These are phyloP conservation scores for Rubroshorea leprosula DNA, from an alignment of 345 rosid species.

Conservation along the genomic window DNA sequence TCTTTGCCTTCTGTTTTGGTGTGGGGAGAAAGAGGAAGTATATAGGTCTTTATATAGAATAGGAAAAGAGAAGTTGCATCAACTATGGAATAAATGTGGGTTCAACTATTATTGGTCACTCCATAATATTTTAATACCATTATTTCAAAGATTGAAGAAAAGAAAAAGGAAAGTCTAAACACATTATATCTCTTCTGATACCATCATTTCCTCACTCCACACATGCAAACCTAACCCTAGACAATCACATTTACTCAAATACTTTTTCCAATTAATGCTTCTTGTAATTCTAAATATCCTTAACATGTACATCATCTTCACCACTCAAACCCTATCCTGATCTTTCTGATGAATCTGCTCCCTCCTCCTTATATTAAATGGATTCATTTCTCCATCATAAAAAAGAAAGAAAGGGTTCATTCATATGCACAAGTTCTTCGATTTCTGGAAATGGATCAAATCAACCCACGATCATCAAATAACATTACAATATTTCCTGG, in stretches of 20 bases:
- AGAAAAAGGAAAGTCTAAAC: constrained; percentile 1
- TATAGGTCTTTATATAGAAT: constrained; percentile 21
- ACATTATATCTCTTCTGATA: constrained; percentile 4
- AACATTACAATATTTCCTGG: neutral
- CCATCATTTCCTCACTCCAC: constrained; percentile 1
- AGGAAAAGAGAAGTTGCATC: constrained; percentile 16
- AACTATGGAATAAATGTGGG: constrained; percentile 27
- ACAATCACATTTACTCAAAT: constrained; percentile 28
- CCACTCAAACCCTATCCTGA: constrained; percentile 6
- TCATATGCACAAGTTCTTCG: too few species aligned
- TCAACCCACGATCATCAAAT: too few species aligned
- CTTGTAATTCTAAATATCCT: constrained; percentile 37
- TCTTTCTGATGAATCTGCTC: constrained; percentile 17
- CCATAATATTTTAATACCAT: constrained; percentile 11
- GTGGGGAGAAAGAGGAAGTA: constrained; percentile 6
- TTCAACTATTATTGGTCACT: constrained; percentile 18
- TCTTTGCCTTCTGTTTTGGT: neutral
- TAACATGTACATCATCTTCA: constrained; percentile 11
- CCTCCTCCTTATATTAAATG: constrained; percentile 13
- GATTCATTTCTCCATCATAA: neutral
- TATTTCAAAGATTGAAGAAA: neutral
- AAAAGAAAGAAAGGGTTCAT: neutral
- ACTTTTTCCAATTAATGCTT: constrained; percentile 36
- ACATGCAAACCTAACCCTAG: constrained; percentile 12
- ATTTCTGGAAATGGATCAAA: too few species aligned